These are phyloP conservation scores for Boletus barrowsii DNA, from an alignment of 768 basidiomycete species.

Conservation along the genomic window DNA sequence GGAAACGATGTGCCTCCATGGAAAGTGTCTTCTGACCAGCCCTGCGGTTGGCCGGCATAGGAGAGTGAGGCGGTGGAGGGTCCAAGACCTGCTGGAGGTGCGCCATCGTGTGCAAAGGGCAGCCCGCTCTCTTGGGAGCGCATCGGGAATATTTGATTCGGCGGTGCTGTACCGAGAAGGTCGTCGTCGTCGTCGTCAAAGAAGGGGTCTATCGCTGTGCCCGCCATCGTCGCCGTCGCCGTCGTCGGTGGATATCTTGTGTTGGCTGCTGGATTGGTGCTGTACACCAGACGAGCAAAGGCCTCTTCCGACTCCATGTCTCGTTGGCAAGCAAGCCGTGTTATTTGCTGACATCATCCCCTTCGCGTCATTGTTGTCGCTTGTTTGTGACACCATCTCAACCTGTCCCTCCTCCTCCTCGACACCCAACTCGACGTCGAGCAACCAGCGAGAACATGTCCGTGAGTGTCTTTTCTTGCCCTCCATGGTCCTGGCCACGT, in stretches of 20 bases:
- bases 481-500: background rate
- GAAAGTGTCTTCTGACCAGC: conserved; percentile 67
- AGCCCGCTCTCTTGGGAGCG: conserved; percentile 48
- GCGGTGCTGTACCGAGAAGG: conserved; percentile 6
- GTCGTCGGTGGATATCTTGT: conserved; percentile 59
- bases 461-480: conserved; percentile 11
- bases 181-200: conserved; percentile 76
- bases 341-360: conserved; percentile 7
- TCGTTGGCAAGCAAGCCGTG: background rate
- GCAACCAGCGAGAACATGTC: conserved; percentile 10
- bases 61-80: background rate
- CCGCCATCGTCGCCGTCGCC: conserved; percentile 48
- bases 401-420: background rate
- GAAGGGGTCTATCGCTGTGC: conserved; percentile 62
- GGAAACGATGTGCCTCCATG: conserved; percentile 43
- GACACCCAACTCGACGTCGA: background rate
- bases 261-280: conserved; percentile 25
- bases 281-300: conserved; percentile 26
- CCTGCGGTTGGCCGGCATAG: conserved; percentile 50
- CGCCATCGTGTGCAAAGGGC: conserved; percentile 57
- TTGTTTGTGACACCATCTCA: conserved; percentile 7
- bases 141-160: conserved; percentile 26
- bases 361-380: conserved; percentile 6
- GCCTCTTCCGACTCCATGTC: conserved; percentile 25
- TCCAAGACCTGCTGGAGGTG: conserved; percentile 47